Percentiles rank a stretch among this genome's conserved stretches.
Evolutionary conservation across 1,139 yeast species (phyloP).

Genomic region (Candida glucosophila): DNA sequence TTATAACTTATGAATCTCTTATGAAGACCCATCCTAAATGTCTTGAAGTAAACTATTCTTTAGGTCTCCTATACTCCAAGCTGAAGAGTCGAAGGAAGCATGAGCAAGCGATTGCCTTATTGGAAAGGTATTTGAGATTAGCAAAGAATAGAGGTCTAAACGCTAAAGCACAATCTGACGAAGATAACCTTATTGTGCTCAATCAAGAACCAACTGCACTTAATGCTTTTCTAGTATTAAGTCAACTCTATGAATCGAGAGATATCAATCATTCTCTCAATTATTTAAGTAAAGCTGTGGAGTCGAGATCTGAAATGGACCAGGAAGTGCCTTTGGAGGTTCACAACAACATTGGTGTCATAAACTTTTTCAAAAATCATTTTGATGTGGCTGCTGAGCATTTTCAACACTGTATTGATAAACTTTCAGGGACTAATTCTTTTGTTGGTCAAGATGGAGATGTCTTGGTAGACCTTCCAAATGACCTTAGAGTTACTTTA

Average conservation of each 20-base stretch:
- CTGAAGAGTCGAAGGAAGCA: slow-evolving; percentile 26
- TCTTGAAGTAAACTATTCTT: slow-evolving; percentile 65
- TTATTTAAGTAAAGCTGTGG: slow-evolving; percentile 51
- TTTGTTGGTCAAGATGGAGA: slow-evolving; percentile 19
- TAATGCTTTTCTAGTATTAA: slow-evolving; percentile 61
- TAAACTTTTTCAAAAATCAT: slow-evolving; percentile 62
- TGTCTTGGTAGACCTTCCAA: slow-evolving; percentile 14
- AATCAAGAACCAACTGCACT: slow-evolving; percentile 57
- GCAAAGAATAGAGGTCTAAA: slow-evolving; percentile 39
- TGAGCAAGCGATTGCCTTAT: slow-evolving; percentile 50
- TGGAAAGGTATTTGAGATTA: slow-evolving; percentile 66
- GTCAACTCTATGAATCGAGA: slow-evolving; percentile 57
- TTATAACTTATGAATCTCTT: slow-evolving; percentile 72
- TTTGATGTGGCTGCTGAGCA: slow-evolving; percentile 28
- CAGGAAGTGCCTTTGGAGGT: slow-evolving; percentile 56
- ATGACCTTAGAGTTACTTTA: slow-evolving; percentile 38
- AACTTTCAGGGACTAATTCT: slow-evolving; percentile 10
- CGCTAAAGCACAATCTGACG: slow-evolving; percentile 15
- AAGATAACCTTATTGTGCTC: slow-evolving; percentile 18
- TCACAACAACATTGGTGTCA: slow-evolving; percentile 79
- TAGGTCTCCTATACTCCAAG: slow-evolving; percentile 66
- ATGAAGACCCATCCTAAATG: slow-evolving; percentile 61
- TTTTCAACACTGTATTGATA: slow-evolving; percentile 43
- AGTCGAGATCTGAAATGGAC: slow-evolving; percentile 34
- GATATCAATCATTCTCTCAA: slow-evolving; percentile 53